phyloP scores from a whole-genome alignment of 768 basidiomycete genomes.

The Amanita rimosa region DNA sequence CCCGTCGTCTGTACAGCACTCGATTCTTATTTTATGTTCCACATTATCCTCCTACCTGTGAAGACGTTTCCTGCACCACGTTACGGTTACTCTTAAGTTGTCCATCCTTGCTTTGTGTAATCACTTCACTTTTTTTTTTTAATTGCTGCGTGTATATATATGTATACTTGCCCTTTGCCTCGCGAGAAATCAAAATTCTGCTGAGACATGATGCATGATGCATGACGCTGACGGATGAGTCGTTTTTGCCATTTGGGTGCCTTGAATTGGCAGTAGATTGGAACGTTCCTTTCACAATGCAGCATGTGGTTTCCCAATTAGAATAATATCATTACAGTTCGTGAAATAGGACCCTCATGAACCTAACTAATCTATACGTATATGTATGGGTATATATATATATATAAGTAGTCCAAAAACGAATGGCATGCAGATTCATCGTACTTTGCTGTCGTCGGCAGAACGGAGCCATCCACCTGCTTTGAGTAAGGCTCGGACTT shows the following conservation, averaged over 20 bases:
- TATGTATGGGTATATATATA: not conserved
- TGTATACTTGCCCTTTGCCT: too few species aligned
- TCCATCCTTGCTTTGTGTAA: not conserved
- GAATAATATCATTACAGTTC: not conserved
- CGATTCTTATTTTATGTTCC: slow-evolving; percentile 1
- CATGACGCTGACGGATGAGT: too few species aligned
- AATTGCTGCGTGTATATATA: not conserved
- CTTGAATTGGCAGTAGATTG: not conserved
- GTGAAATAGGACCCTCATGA: not conserved
- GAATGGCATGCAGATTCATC: not conserved
- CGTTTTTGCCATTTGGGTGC: too few species aligned
- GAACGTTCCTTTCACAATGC: slow-evolving; percentile 18
- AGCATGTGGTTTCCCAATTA: too few species aligned
- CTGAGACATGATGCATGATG: not conserved
- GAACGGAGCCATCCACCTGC: slow-evolving; percentile 34
- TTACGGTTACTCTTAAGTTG: not conserved
- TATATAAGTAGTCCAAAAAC: not conserved
- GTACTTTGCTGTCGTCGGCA: slow-evolving; percentile 8
- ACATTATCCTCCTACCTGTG: not conserved
- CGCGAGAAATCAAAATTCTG: too few species aligned
- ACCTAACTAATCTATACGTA: not conserved
- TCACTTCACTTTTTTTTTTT: not conserved
- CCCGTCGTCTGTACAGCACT: not conserved
- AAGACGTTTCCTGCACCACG: not conserved
- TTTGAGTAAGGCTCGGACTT: slow-evolving; percentile 34